phyloP scores from a whole-genome alignment of 352 stramenopile species.

The Globisporangium irregulare region DNA sequence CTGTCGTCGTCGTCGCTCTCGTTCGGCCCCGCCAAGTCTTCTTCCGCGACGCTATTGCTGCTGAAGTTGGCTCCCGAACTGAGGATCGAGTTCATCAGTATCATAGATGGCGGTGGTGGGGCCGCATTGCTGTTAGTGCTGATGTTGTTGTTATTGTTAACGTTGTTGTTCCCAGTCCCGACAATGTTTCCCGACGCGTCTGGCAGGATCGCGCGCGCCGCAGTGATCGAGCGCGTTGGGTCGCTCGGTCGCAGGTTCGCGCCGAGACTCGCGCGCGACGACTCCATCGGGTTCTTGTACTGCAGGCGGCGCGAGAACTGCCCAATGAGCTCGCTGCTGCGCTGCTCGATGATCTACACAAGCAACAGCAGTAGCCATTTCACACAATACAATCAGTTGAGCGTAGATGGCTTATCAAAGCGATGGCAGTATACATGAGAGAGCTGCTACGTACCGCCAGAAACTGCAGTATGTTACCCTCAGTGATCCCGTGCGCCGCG shows the following conservation, averaged over 20 bases:
- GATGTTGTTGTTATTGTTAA: background rate
- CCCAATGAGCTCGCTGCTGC: conserved; percentile 77
- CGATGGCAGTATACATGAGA: background rate
- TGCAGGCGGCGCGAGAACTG: conserved; percentile 69
- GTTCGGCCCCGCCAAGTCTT: conserved; percentile 31
- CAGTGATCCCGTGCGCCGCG: conserved; percentile 70
- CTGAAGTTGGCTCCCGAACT: conserved; percentile 13
- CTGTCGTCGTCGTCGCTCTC: conserved; percentile 65
- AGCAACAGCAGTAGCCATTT: background rate
- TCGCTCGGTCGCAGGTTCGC: conserved; percentile 68
- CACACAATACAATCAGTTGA: background rate
- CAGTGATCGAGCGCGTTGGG: conserved; percentile 50
- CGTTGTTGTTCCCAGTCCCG: background rate
- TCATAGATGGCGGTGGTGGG: conserved; percentile 9
- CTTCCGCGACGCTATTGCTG: conserved; percentile 39
- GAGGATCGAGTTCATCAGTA: conserved; percentile 10
- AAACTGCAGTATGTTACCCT: conserved; percentile 84
- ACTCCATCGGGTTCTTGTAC: conserved; percentile 61
- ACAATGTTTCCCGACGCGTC: conserved; percentile 21
- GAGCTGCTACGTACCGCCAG: conserved; percentile 36
- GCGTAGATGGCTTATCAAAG: background rate
- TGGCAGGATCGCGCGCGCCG: conserved; percentile 41
- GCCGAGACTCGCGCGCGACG: conserved; percentile 49
- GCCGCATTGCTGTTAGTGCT: conserved; percentile 4
- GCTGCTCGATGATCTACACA: conserved; percentile 73